Conservation (phyloP, 106 monocot genomes). For the Iris macrosiphon region DNA sequence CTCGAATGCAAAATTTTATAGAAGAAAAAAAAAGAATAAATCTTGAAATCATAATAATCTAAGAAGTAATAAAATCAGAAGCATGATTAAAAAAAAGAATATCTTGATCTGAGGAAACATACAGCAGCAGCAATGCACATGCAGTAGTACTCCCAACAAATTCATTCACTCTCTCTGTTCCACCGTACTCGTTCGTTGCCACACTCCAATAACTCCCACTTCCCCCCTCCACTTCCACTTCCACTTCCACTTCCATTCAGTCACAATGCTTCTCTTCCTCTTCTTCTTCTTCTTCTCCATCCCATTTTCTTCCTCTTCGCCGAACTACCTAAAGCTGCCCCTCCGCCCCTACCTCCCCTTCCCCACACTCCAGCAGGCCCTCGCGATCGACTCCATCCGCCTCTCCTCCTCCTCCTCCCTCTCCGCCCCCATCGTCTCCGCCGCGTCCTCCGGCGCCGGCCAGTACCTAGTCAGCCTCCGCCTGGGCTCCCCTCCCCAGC, state of each 20-base stretch:
- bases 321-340: constrained; percentile 17
- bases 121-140: too few relatives aligned
- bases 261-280: not conserved
- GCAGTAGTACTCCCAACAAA: too few relatives aligned
- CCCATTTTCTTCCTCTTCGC: not conserved
- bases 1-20: too few relatives aligned
- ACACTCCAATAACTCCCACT: too few relatives aligned
- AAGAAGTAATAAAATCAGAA: too few relatives aligned
- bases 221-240: not conserved
- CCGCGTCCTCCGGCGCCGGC: constrained; percentile 25
- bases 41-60: too few relatives aligned
- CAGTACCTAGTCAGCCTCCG: constrained; percentile 35
- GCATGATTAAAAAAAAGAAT: too few relatives aligned
- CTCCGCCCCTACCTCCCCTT: constrained; percentile 4
- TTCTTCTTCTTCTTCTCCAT: not conserved
- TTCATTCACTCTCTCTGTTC: too few relatives aligned
- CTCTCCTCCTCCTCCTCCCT: constrained; percentile 10
- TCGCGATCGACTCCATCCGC: constrained; percentile 19
- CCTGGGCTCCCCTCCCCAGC: constrained; percentile 26
- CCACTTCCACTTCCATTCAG: not conserved
- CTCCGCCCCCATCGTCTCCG: constrained; percentile 32
- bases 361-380: constrained; percentile 3
- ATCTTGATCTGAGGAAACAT: too few relatives aligned
- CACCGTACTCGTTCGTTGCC: too few relatives aligned
- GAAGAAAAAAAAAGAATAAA: too few relatives aligned